Conservation (phyloP, 148 eudicot species). For the Drosera capensis region DNA sequence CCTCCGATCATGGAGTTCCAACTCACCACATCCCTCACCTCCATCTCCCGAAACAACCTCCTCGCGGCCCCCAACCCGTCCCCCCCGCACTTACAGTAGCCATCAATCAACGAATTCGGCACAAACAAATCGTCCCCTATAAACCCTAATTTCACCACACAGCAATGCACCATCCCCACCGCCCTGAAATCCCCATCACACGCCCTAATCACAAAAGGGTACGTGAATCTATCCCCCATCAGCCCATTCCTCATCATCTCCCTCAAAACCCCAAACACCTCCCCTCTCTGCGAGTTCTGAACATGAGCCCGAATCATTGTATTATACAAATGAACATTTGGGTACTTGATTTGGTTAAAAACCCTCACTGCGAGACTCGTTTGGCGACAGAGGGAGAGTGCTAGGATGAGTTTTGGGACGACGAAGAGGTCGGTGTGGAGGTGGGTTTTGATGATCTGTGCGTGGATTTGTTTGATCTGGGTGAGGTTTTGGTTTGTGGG, state of each 20-base stretch:
- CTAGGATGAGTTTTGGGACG: conserved; percentile 52
- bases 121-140: conserved; percentile 45
- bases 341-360: conserved; percentile 36
- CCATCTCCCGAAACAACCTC: conserved; percentile 49
- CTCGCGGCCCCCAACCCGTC: conserved; percentile 38
- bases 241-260: conserved; percentile 34
- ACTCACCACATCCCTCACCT: conserved; percentile 47
- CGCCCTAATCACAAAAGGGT: conserved; percentile 45
- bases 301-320: conserved; percentile 43
- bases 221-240: conserved; percentile 59
- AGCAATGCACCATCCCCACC: conserved; percentile 58
- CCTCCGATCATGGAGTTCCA: conserved; percentile 76
- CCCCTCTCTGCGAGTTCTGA: conserved; percentile 20
- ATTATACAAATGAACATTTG: conserved; percentile 60
- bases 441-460: conserved; percentile 42
- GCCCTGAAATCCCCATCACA: conserved; percentile 25
- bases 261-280: conserved; percentile 34
- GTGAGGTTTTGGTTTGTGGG: no score
- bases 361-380: conserved; percentile 29
- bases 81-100: conserved; percentile 56
- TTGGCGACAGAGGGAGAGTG: conserved; percentile 41
- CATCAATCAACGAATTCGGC: conserved; percentile 73
- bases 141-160: conserved; percentile 46
- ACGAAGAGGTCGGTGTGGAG: conserved; percentile 48
- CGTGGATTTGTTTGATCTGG: conserved; percentile 58